Percentiles rank a stretch among this genome's conserved stretches.
Conservation (phyloP, 1,139 yeast genomes). For the Zygosaccharomyces sapae region DNA sequence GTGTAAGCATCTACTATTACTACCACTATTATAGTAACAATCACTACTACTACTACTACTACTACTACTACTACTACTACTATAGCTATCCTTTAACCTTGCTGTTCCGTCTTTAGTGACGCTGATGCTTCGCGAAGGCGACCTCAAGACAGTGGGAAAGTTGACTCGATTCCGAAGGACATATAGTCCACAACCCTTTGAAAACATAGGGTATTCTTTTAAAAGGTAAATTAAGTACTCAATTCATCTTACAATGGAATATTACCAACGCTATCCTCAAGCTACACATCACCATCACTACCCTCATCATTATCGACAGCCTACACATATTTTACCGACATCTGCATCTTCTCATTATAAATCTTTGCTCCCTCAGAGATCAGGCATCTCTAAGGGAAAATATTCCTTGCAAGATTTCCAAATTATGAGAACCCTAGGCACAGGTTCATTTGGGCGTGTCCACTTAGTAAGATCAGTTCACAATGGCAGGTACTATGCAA, state of each 20-base stretch:
- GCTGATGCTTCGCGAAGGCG: background rate
- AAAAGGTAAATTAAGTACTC: background rate
- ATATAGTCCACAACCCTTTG: background rate
- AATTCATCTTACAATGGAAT: conserved; percentile 3
- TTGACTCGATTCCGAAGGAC: background rate
- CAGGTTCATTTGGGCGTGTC: conserved; percentile 96
- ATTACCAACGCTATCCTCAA: conserved; percentile 4
- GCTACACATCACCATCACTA: conserved; percentile 1
- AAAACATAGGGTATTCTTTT: background rate
- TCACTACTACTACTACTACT: conserved; percentile 3
- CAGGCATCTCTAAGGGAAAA: conserved; percentile 76
- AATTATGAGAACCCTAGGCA: conserved; percentile 89
- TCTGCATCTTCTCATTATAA: conserved; percentile 15
- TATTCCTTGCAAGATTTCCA: conserved; percentile 84
- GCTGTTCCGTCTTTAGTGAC: background rate
- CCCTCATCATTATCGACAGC: conserved; percentile 10
- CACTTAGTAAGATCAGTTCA: conserved; percentile 90
- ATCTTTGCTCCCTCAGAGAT: conserved; percentile 38
- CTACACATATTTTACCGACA: conserved; percentile 5
- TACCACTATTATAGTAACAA: too few relatives aligned
- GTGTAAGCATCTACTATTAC: conserved; percentile 3
- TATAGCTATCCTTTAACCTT: background rate
- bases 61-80: background rate
- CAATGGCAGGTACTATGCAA: conserved; percentile 90
- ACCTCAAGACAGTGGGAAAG: conserved; percentile 3